Evolutionary conservation across 2,329 filamentous ascomycete species (phyloP), one percentile per base, ranked within the genome.

Genomic region (Penicillium sp.): DNA sequence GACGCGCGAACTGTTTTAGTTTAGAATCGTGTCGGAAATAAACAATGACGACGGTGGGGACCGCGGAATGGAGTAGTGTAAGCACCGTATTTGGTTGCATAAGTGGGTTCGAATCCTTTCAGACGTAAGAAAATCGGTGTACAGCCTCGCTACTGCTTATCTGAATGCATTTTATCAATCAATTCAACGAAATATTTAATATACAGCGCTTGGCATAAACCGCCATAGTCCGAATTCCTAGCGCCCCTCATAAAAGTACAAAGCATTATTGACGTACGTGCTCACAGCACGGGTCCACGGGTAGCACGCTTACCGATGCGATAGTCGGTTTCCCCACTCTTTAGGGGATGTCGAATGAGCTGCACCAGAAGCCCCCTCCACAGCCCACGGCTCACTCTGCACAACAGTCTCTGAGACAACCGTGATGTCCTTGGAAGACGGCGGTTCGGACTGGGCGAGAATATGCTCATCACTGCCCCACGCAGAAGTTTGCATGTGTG

Each of bases 401-500:
- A 68, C 54, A n/a, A 65, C 53, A 42, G 61, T 68, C 50, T 68
- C 66, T 9, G 62, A 62, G 13, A 65, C 60, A 22, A 68, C 65
- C 13, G 63, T 68, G 21, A 68, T 67, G 47, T 64, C 57, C 22
- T 63, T 62, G 10, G 43, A 54, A 13, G 50, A 45, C 14, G 49
- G 40, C 13, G 49, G 40, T 4, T 52, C 44, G 4, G 29, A 48
- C 10, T 54, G 51, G 13, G 49, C 51, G 8, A 67, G 46, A 3
- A 68, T 65, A 34, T 67, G 58, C 51, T 70, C 68, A 27, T 71
- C 68, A 27, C 66, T 70, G 2, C 67, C 66, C 65, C 66, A 68
- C 5, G 61, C 66, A 11, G 58, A 62, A 10, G 43, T 24, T 24
- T 61, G 60, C 49, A 53, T 53, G 21, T 59, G 60, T 5, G 58